These are phyloP conservation scores for Isatis tinctoria DNA, from an alignment of 345 rosid genomes.

Conservation along the genomic window DNA sequence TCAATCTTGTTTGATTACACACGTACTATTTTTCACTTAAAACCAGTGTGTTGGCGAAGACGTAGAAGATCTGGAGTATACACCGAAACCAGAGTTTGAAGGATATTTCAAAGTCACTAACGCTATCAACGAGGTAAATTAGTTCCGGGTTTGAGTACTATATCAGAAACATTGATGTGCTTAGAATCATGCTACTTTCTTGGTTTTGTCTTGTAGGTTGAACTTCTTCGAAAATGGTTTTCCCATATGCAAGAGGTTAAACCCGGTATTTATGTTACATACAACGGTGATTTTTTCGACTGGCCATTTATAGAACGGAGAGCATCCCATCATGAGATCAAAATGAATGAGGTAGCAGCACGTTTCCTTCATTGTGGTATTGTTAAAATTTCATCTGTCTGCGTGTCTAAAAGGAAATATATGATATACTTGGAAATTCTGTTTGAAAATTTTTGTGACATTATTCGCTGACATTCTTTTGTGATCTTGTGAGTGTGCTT, in stretches of 20 bases:
- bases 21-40: conserved; percentile 14
- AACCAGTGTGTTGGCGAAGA: conserved; percentile 90
- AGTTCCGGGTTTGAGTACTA: conserved; percentile 9
- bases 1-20: conserved; percentile 17
- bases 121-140: conserved; percentile 68
- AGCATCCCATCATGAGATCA: conserved; percentile 83
- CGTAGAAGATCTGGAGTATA: conserved; percentile 86
- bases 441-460: neutral
- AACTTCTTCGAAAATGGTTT: conserved; percentile 80
- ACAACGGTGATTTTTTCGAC: conserved; percentile 92
- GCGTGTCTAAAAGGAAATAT: neutral
- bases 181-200: conserved; percentile 4
- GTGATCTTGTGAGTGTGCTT: conserved; percentile 6
- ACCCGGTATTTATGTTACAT: conserved; percentile 95
- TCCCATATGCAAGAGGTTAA: conserved; percentile 90
- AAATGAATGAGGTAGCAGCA: conserved; percentile 73
- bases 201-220: conserved; percentile 53
- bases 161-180: neutral
- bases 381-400: neutral
- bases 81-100: conserved; percentile 97
- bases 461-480: neutral
- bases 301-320: conserved; percentile 97
- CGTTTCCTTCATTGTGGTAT: neutral
- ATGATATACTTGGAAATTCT: conserved; percentile 3
- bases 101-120: conserved; percentile 82